Evolutionary conservation across 2,329 filamentous ascomycete genomes (phyloP).

Genomic region (Volutella citrinella): DNA sequence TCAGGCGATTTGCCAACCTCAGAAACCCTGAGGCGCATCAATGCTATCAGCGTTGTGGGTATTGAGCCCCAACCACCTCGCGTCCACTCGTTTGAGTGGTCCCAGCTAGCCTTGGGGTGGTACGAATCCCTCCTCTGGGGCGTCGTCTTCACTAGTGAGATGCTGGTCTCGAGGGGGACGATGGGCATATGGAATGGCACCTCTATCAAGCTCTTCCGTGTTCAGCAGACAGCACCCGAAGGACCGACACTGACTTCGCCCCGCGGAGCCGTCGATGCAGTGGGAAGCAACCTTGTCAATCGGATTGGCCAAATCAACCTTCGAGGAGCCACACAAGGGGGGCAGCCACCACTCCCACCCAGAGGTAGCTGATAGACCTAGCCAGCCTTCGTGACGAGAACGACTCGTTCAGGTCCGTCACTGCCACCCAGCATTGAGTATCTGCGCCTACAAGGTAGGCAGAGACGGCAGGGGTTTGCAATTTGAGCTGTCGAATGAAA

Average conservation of each 20-base stretch:
- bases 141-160: conserved; percentile 86
- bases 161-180: conserved; percentile 81
- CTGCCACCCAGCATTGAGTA: too few relatives aligned
- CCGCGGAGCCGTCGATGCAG: conserved; percentile 86
- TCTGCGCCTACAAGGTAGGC: too few relatives aligned
- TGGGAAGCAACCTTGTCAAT: conserved; percentile 85
- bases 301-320: conserved; percentile 81
- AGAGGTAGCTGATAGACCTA: too few relatives aligned
- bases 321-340: conserved; percentile 41
- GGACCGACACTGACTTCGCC: conserved; percentile 82
- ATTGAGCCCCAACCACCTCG: conserved; percentile 73
- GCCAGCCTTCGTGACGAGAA: too few relatives aligned
- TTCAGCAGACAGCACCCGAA: conserved; percentile 78
- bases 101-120: conserved; percentile 85
- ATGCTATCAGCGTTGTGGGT: conserved; percentile 60
- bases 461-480: too few relatives aligned
- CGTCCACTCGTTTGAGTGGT: conserved; percentile 94
- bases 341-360: conserved; percentile 16
- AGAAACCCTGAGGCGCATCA: conserved; percentile 53
- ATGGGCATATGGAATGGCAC: conserved; percentile 96
- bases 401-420: too few relatives aligned
- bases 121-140: conserved; percentile 94
- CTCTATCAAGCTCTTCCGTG: conserved; percentile 79
- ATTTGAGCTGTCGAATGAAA: too few relatives aligned
- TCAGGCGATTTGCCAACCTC: conserved; percentile 40